Conservation (phyloP, 179 eudicot species). For the Corrigiola litoralis region DNA sequence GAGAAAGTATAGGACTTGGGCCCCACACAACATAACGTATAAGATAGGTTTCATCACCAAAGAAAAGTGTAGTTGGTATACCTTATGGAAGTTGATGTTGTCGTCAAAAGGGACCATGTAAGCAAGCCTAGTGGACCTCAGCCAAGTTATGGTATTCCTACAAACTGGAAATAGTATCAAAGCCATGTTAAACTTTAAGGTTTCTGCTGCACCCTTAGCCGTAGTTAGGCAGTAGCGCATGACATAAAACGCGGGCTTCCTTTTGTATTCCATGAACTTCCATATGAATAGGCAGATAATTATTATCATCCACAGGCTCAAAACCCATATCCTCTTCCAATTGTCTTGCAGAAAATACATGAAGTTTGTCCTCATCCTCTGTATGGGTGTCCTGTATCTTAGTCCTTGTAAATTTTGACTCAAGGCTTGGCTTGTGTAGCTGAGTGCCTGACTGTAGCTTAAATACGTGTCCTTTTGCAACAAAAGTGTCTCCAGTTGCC, state of each 20-base stretch:
- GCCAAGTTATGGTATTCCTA: slow-evolving; percentile 92
- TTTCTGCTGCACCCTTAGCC: slow-evolving; percentile 98
- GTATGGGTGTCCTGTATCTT: slow-evolving; percentile 51
- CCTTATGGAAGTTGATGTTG: slow-evolving; percentile 98
- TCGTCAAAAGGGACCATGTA: slow-evolving; percentile 78
- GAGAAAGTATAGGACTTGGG: neutral
- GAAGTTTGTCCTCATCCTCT: slow-evolving; percentile 47
- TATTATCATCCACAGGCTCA: slow-evolving; percentile 67
- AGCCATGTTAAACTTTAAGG: slow-evolving; percentile 89
- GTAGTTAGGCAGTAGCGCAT: slow-evolving; percentile 94
- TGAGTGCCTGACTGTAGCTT: slow-evolving; percentile 93
- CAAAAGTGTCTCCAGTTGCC: slow-evolving; percentile 97
- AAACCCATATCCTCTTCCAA: slow-evolving; percentile 87
- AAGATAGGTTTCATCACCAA: slow-evolving; percentile 14
- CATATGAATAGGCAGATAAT: slow-evolving; percentile 74
- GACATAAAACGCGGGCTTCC: slow-evolving; percentile 62
- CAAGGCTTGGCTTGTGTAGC: slow-evolving; percentile 87
- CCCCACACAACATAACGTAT: slow-evolving; percentile 16
- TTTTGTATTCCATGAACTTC: slow-evolving; percentile 83
- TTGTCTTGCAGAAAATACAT: slow-evolving; percentile 69
- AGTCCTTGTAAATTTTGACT: slow-evolving; percentile 87
- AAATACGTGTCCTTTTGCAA: slow-evolving; percentile 89
- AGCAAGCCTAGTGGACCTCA: slow-evolving; percentile 74
- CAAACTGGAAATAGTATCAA: slow-evolving; percentile 85
- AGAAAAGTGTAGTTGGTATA: slow-evolving; percentile 30